Conservation (phyloP, 805 yeast genomes). For the Wickerhamiella vanderwaltii region DNA sequence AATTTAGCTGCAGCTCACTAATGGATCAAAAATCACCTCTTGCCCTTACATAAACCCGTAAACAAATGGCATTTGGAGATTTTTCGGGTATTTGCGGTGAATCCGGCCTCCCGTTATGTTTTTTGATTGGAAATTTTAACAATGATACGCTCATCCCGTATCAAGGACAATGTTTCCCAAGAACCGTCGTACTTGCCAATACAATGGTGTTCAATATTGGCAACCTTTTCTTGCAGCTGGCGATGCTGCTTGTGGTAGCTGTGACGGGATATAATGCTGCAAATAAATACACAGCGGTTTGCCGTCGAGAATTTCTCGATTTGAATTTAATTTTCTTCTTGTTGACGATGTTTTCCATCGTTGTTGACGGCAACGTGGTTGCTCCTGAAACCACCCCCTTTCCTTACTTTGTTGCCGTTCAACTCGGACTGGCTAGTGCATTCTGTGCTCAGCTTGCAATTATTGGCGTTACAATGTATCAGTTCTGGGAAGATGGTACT, state of each 20-base stretch:
- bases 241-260: slow-evolving; percentile 49
- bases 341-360: slow-evolving; percentile 49
- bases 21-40: no score
- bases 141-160: neutral
- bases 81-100: slow-evolving; percentile 6
- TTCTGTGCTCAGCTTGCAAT: slow-evolving; percentile 56
- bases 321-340: slow-evolving; percentile 51
- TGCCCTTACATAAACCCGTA: no score
- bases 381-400: slow-evolving; percentile 72
- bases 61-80: slow-evolving; percentile 8
- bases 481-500: slow-evolving; percentile 93
- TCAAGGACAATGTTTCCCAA: slow-evolving; percentile 51
- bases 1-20: no score
- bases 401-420: slow-evolving; percentile 74
- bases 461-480: slow-evolving; percentile 73
- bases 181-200: slow-evolving; percentile 79
- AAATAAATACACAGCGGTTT: slow-evolving; percentile 87
- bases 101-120: slow-evolving; percentile 3
- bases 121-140: neutral
- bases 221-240: slow-evolving; percentile 73
- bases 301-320: slow-evolving; percentile 71
- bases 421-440: slow-evolving; percentile 60
- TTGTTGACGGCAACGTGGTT: slow-evolving; percentile 85
- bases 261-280: slow-evolving; percentile 68
- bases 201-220: slow-evolving; percentile 85